Evolutionary conservation across 768 basidiomycete species (phyloP).

Genomic region (Hygrocybe punicea): DNA sequence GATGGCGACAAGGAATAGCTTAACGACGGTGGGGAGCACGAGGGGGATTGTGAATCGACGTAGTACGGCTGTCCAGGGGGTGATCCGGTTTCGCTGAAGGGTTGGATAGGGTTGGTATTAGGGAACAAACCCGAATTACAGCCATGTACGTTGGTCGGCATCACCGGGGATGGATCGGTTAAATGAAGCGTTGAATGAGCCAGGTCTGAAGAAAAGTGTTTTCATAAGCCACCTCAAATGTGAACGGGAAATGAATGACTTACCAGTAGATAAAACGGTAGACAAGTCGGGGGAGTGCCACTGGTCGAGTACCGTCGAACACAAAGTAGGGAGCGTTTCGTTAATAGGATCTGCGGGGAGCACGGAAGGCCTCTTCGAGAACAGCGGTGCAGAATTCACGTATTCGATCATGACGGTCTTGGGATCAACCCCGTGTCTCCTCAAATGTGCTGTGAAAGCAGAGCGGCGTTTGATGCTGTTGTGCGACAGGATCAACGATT

Average conservation of each 20-base stretch:
- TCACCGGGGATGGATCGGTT: too few relatives aligned
- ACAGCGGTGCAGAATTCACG: slow-evolving; percentile 15
- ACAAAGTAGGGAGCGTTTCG: neutral
- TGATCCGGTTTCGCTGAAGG: neutral
- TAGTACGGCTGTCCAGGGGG: neutral
- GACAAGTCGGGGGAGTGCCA: neutral
- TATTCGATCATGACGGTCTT: slow-evolving; percentile 30
- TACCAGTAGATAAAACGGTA: too few relatives aligned
- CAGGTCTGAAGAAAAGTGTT: too few relatives aligned
- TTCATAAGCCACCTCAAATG: too few relatives aligned
- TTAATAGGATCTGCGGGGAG: neutral
- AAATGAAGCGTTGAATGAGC: too few relatives aligned
- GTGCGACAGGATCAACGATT: slow-evolving; percentile 1
- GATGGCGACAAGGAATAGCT: neutral
- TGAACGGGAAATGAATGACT: too few relatives aligned
- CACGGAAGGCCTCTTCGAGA: neutral
- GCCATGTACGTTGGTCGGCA: too few relatives aligned
- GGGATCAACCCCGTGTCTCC: slow-evolving; percentile 44
- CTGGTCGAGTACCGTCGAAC: neutral
- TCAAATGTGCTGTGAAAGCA: slow-evolving; percentile 53
- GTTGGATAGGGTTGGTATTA: neutral
- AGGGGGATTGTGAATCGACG: neutral
- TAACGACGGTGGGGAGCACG: neutral
- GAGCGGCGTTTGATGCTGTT: slow-evolving; percentile 63
- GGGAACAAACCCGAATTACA: neutral